Conservation (phyloP, 1,284 basidiomycete genomes). For the Heterobasidion annosum region DNA sequence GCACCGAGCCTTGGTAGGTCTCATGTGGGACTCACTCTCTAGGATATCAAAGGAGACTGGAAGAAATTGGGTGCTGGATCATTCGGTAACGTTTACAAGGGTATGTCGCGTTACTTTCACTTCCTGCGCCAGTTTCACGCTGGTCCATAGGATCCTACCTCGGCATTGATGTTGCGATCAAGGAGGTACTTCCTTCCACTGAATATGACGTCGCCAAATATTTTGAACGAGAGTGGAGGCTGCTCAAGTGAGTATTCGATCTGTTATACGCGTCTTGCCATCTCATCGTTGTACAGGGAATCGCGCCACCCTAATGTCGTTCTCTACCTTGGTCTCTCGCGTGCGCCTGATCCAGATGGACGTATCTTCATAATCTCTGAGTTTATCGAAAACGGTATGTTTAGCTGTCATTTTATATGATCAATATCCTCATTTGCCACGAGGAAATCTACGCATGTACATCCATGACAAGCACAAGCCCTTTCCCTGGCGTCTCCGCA, state of each 20-base stretch:
- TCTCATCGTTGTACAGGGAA: slow-evolving; percentile 35
- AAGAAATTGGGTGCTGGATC: slow-evolving; percentile 84
- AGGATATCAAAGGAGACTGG: slow-evolving; percentile 88
- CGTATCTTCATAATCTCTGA: slow-evolving; percentile 88
- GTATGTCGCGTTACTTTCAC: slow-evolving; percentile 25
- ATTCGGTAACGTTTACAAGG: slow-evolving; percentile 90
- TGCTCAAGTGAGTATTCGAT: slow-evolving; percentile 64
- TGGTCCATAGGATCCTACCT: slow-evolving; percentile 70
- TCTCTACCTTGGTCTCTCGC: slow-evolving; percentile 88
- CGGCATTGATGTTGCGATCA: slow-evolving; percentile 93
- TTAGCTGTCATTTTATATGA: slow-evolving; percentile 9
- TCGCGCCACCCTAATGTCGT: slow-evolving; percentile 90
- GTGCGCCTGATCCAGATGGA: slow-evolving; percentile 74
- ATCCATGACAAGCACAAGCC: slow-evolving; percentile 74
- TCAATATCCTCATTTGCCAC: slow-evolving; percentile 14
- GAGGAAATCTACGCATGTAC: slow-evolving; percentile 77
- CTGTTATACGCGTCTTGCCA: neutral
- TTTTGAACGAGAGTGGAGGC: slow-evolving; percentile 94
- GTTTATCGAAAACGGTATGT: slow-evolving; percentile 68
- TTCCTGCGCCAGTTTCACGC: slow-evolving; percentile 8
- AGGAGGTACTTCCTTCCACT: slow-evolving; percentile 85
- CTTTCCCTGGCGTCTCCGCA: slow-evolving; percentile 84
- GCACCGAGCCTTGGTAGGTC: neutral
- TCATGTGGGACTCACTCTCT: slow-evolving; percentile 1
- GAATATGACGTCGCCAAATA: slow-evolving; percentile 95